Evolutionary conservation across 164 flowering plant genomes (phyloP).

Genomic region (Vitis labrusca): DNA sequence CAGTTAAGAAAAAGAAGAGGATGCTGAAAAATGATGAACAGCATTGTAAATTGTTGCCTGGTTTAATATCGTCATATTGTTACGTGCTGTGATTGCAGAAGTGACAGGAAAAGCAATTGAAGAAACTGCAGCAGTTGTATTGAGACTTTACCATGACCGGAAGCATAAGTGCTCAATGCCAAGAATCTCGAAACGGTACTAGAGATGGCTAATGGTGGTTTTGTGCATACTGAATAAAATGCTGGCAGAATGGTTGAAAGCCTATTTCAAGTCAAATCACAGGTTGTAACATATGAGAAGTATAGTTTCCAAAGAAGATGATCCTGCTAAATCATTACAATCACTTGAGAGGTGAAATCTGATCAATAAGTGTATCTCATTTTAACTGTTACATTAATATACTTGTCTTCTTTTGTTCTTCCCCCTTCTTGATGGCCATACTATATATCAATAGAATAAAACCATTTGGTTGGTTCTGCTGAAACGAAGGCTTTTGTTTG

Average conservation of each 20-base stretch:
- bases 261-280: not conserved
- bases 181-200: constrained; percentile 82
- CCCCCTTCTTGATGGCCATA: not conserved
- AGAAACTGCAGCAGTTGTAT: constrained; percentile 85
- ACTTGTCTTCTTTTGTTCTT: not conserved
- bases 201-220: constrained; percentile 12
- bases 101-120: constrained; percentile 93
- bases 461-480: not conserved
- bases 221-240: not conserved
- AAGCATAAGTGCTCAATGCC: constrained; percentile 73
- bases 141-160: constrained; percentile 80
- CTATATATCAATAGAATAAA: not conserved
- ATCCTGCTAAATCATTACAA: too few relatives aligned
- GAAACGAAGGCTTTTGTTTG: not conserved
- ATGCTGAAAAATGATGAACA: too few relatives aligned
- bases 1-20: too few relatives aligned
- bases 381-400: not conserved
- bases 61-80: not conserved
- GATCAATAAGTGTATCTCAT: not conserved
- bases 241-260: not conserved
- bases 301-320: not conserved
- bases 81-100: constrained; percentile 45
- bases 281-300: not conserved
- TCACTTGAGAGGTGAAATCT: too few relatives aligned
- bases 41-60: not conserved